Evolutionary conservation across 768 basidiomycete species (phyloP), one percentile per base, ranked within the genome.

Genomic region (Ramaria sp.): DNA sequence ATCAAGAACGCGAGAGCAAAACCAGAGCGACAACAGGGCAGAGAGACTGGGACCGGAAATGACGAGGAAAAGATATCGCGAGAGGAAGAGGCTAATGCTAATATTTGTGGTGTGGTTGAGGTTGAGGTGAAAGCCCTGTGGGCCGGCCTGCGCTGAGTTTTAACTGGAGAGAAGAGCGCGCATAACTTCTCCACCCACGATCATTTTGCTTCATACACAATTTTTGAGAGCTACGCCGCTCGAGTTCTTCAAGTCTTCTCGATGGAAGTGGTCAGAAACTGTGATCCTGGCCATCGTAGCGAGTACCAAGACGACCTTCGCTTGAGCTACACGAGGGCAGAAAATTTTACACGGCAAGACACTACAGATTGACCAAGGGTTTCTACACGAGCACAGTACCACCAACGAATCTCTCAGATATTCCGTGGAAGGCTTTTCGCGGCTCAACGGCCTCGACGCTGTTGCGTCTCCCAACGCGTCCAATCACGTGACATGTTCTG

Each of bases 401-500:
- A 5, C 43, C 22, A 24, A 11, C 33, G 11, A 34, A 34, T 11
- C 6, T 34, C 11, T 11, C 33, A 34, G 5, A 34, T 34, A 34
- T 34, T 11, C 6, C 11, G 6, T 34, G 11, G 33, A n/a, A 34
- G 6, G 11, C 33, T 5, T 5, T 34, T 48, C 47, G 17, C 47
- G 3, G 47, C 5, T 15, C 47, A 48, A 48, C 41, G 6, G 4
- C 15, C 7, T 42, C 41, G 5, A 17, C 41, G 6, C 7, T 15
- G 17, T 48, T 48, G 30, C 12, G 6, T 24, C 22, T 31, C 9
- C 6, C 30, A 43, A n/a, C 54, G 54, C 45, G 54, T 56, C 42
- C 13, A 24, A n/a, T 47, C 54, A 56, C 54, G 46, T 56, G 54
- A 56, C 54, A 56, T 56, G 54, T 56, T 56, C 46, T 22, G n/a